A percentile compares a stretch with the other conserved stretches of the same genome.
Evolutionary conservation across 345 rosid genomes (phyloP).

Genomic region (Pistacia atlantica): DNA sequence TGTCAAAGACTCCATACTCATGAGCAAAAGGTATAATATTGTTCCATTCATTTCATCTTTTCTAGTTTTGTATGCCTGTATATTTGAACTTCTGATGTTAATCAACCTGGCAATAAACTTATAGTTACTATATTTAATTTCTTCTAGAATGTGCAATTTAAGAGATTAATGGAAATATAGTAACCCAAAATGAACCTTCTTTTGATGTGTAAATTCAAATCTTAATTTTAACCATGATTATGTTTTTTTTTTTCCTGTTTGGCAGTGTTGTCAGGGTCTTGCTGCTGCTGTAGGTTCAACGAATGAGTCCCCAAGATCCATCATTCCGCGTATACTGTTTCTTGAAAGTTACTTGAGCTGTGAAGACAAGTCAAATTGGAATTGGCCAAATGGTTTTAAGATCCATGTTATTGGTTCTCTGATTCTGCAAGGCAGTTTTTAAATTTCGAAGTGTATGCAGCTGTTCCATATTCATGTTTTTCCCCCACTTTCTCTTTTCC

Average conservation of each 20-base stretch:
- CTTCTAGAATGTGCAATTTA: neutral
- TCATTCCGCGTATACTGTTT: slow-evolving; percentile 77
- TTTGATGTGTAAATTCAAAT: neutral
- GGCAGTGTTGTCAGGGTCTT: slow-evolving; percentile 86
- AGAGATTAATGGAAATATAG: neutral
- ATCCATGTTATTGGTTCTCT: slow-evolving; percentile 88
- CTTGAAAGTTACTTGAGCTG: slow-evolving; percentile 75
- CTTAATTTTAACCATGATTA: slow-evolving; percentile 8
- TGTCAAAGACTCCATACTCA: slow-evolving; percentile 71
- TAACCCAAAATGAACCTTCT: neutral
- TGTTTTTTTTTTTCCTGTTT: slow-evolving; percentile 15
- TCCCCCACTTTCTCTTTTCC: neutral
- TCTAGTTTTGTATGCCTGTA: slow-evolving; percentile 1
- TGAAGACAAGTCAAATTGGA: slow-evolving; percentile 68
- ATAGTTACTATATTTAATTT: neutral
- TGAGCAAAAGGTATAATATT: slow-evolving; percentile 58
- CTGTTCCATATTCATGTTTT: slow-evolving; percentile 19
- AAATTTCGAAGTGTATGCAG: slow-evolving; percentile 72
- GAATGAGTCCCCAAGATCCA: slow-evolving; percentile 52
- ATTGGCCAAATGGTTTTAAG: slow-evolving; percentile 69
- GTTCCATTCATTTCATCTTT: slow-evolving; percentile 6
- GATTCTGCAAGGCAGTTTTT: slow-evolving; percentile 84
- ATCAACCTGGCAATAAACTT: neutral
- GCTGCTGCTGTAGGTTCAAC: slow-evolving; percentile 60
- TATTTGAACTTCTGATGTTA: neutral